These are phyloP conservation scores for Arabis hirsuta DNA, from an alignment of 345 rosid genomes.

Conservation along the genomic window DNA sequence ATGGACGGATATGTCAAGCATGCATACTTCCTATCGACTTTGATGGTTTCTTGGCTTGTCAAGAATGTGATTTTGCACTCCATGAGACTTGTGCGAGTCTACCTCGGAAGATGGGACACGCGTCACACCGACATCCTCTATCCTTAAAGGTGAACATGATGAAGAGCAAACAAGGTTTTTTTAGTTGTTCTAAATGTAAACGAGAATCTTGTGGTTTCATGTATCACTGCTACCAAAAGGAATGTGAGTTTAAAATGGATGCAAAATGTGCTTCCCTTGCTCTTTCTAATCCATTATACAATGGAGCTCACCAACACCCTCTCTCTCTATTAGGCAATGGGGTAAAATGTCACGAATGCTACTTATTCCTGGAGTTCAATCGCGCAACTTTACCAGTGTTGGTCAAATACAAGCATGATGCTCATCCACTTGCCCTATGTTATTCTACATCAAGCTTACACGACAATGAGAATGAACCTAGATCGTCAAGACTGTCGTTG, in stretches of 20 bases:
- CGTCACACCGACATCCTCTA: not conserved
- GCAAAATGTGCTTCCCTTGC: conserved; percentile 18
- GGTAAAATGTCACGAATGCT: no score
- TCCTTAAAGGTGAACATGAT: not conserved
- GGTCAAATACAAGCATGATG: conserved; percentile 15
- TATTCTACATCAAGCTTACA: no score
- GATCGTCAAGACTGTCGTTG: no score
- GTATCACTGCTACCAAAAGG: conserved; percentile 14
- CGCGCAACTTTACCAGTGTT: not conserved
- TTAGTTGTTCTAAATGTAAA: conserved; percentile 9
- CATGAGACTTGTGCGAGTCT: conserved; percentile 25
- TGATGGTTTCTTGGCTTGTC: conserved; percentile 10
- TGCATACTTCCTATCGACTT: conserved; percentile 20
- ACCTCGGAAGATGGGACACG: conserved; percentile 10
- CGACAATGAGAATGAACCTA: no score
- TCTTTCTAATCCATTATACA: not conserved
- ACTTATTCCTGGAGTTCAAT: no score
- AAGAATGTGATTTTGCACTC: conserved; percentile 20
- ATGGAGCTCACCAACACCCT: not conserved
- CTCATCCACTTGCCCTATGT: not conserved
- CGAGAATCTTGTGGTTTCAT: conserved; percentile 24
- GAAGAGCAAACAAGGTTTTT: conserved; percentile 19
- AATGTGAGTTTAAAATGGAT: conserved; percentile 8
- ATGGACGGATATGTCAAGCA: not conserved
- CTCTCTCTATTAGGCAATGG: not conserved